A percentile compares a stretch with the other conserved stretches of the same genome.
Conservation (phyloP, 129 eudicot species). For the Apium graveolens region DNA sequence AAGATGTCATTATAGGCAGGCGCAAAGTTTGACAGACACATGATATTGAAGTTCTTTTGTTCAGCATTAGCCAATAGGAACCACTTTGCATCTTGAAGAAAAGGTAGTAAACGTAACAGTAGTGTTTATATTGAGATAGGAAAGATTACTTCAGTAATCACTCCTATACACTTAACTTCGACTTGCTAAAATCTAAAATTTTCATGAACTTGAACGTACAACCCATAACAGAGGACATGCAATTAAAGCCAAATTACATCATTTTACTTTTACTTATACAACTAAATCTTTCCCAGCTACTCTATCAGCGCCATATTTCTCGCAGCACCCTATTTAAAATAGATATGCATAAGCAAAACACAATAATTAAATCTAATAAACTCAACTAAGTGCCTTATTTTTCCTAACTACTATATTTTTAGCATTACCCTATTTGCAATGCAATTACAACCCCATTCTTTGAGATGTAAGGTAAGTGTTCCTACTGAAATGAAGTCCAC, state of each 20-base stretch:
- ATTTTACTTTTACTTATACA: background rate
- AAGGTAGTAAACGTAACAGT: background rate
- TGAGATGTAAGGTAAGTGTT: background rate
- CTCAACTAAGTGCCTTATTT: background rate
- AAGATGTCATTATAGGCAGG: background rate
- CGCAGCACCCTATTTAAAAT: background rate
- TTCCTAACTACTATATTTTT: background rate
- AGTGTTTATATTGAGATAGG: background rate
- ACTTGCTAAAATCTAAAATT: background rate
- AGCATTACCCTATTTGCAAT: background rate
- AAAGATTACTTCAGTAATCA: background rate
- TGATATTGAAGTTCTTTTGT: background rate
- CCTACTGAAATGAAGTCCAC: background rate
- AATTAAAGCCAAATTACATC: background rate
- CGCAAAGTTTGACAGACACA: background rate
- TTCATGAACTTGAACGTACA: background rate
- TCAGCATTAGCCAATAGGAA: background rate
- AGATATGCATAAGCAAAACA: background rate
- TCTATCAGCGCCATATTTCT: background rate
- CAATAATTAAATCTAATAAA: background rate
- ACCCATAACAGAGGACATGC: background rate
- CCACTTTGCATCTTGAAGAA: background rate
- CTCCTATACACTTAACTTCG: background rate
- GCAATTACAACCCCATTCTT: background rate
- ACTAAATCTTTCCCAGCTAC: background rate